Percentiles rank a stretch among this genome's conserved stretches.
These are phyloP conservation scores for Murraya koenigii DNA, from an alignment of 345 rosid species.

Conservation along the genomic window DNA sequence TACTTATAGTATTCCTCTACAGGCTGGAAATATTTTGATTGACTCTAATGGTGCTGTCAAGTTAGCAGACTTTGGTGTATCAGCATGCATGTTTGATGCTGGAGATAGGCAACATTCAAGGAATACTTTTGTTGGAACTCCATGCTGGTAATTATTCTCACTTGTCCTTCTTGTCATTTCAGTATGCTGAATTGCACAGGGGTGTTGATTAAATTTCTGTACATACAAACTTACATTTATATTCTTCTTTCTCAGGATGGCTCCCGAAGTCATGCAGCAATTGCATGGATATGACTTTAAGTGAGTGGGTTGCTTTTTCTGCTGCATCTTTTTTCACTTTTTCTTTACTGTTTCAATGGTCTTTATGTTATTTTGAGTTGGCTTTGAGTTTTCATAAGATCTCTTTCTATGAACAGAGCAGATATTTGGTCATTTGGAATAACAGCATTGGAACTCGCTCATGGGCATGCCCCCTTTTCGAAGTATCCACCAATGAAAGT, in stretches of 20 bases:
- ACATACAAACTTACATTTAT: not conserved
- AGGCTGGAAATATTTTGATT: constrained; percentile 95
- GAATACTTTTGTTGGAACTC: constrained; percentile 98
- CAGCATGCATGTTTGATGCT: constrained; percentile 97
- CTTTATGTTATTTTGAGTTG: constrained; percentile 6
- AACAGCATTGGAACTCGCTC: constrained; percentile 98
- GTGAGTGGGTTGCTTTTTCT: constrained; percentile 48
- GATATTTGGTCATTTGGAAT: constrained; percentile 99
- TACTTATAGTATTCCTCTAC: constrained; percentile 24
- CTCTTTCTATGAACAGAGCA: constrained; percentile 62
- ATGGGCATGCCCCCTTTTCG: constrained; percentile 98
- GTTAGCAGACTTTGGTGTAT: constrained; percentile 97
- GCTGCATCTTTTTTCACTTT: not conserved
- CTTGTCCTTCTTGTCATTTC: constrained; percentile 1
- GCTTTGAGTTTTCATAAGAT: constrained; percentile 16
- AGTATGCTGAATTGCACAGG: not conserved
- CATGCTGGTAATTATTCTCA: constrained; percentile 72
- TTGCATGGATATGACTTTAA: constrained; percentile 99
- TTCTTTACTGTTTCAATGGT: not conserved
- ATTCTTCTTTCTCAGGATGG: constrained; percentile 71
- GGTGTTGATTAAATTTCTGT: not conserved
- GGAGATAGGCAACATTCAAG: constrained; percentile 97
- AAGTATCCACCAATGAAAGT: constrained; percentile 99
- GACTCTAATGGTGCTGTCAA: constrained; percentile 78
- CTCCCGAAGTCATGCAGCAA: constrained; percentile 99